Evolutionary conservation across 768 basidiomycete species (phyloP).

Genomic region (Filobasidium floriforme): DNA sequence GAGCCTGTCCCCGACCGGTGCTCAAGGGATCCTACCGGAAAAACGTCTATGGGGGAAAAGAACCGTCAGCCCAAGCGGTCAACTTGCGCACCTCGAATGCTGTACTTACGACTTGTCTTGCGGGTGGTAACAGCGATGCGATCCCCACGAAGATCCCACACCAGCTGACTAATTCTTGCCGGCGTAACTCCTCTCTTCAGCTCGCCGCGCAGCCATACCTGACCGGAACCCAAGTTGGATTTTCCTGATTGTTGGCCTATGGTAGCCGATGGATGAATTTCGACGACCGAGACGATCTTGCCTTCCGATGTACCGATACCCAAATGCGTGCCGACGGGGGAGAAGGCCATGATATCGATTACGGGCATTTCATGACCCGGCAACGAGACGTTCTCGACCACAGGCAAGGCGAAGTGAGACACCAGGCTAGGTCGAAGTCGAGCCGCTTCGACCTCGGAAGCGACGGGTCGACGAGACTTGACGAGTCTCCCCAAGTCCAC

Average conservation of each 20-base stretch:
- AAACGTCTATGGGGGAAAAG: too few species aligned
- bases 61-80: too few species aligned
- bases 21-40: too few species aligned
- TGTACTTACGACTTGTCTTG: slow-evolving; percentile 19
- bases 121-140: slow-evolving; percentile 15
- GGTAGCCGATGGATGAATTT: slow-evolving; percentile 7
- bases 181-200: slow-evolving; percentile 20
- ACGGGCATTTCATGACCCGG: background rate
- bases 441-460: background rate
- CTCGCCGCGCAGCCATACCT: slow-evolving; percentile 22
- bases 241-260: too few species aligned
- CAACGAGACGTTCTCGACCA: slow-evolving; percentile 1
- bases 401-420: slow-evolving; percentile 18
- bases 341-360: slow-evolving; percentile 8
- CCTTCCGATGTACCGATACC: slow-evolving; percentile 6
- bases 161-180: slow-evolving; percentile 9
- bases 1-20: too few species aligned
- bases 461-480: background rate
- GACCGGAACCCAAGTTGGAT: background rate
- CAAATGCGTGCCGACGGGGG: slow-evolving; percentile 12
- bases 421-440: slow-evolving; percentile 1
- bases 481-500: slow-evolving; percentile 11
- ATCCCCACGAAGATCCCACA: slow-evolving; percentile 11
- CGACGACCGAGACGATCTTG: slow-evolving; percentile 11
- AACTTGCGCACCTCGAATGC: too few species aligned